phyloP scores from a whole-genome alignment of 1,284 basidiomycete species.

The Ganoderma boninense region DNA sequence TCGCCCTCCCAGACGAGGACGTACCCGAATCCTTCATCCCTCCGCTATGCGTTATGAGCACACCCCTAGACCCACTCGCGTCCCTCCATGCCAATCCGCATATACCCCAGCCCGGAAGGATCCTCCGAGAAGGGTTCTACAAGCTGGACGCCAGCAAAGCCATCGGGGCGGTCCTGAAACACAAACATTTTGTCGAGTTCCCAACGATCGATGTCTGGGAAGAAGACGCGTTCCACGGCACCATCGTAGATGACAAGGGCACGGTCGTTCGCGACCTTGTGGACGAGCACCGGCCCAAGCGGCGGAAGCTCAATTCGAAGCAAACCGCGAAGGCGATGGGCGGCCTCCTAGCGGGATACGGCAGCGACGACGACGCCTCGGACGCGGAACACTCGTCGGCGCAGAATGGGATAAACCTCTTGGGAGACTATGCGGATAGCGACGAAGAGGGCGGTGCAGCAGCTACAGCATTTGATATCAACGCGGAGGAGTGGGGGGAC shows the following conservation, averaged over 20 bases:
- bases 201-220: constrained; percentile 82
- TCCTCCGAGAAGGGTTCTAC: constrained; percentile 55
- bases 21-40: constrained; percentile 60
- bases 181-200: constrained; percentile 81
- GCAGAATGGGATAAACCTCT: constrained; percentile 51
- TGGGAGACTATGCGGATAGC: constrained; percentile 65
- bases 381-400: constrained; percentile 38
- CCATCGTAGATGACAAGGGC: constrained; percentile 61
- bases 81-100: constrained; percentile 35
- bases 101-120: constrained; percentile 39
- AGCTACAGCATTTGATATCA: constrained; percentile 12
- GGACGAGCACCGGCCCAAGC: constrained; percentile 53
- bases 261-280: constrained; percentile 46
- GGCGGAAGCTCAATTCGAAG: constrained; percentile 58
- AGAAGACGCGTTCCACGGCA: constrained; percentile 62
- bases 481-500: constrained; percentile 35
- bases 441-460: constrained; percentile 44
- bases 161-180: constrained; percentile 58
- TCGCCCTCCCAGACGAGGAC: constrained; percentile 61
- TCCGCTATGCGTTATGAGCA: constrained; percentile 69
- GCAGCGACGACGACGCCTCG: constrained; percentile 59
- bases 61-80: constrained; percentile 48
- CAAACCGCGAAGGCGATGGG: constrained; percentile 63
- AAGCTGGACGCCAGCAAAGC: constrained; percentile 60
- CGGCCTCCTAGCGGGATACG: constrained; percentile 71